Conservation (phyloP, 2,329 filamentous ascomycete genomes). For the Aureobasidium leucospermi region DNA sequence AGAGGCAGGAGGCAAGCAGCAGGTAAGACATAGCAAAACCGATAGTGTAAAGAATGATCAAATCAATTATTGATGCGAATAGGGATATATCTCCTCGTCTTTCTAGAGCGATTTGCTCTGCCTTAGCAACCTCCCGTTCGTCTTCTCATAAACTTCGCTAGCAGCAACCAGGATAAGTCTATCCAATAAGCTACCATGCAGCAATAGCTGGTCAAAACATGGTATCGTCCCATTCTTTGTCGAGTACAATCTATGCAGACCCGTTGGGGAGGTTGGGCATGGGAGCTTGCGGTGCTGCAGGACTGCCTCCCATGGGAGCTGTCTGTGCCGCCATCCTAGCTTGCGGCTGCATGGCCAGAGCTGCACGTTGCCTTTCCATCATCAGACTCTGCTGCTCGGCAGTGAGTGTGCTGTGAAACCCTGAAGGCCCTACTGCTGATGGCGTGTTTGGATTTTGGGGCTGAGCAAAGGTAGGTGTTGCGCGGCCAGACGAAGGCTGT, state of each 20-base stretch:
- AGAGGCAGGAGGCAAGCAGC: too few species aligned
- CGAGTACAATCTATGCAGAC: neutral
- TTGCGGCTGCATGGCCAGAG: constrained; percentile 27
- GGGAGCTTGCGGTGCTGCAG: constrained; percentile 4
- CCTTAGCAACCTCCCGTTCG: too few species aligned
- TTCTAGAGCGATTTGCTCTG: too few species aligned
- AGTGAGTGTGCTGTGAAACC: constrained; percentile 26
- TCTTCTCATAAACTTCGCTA: too few species aligned
- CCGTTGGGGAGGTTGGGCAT: constrained; percentile 7
- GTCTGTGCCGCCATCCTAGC: constrained; percentile 15
- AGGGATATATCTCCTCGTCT: too few species aligned
- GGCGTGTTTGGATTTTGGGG: constrained; percentile 19
- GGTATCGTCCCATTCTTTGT: too few species aligned
- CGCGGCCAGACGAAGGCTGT: constrained; percentile 23
- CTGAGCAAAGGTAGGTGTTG: constrained; percentile 24
- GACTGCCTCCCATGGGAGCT: constrained; percentile 1
- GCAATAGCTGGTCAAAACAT: too few species aligned
- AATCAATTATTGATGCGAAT: too few species aligned
- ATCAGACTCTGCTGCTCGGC: constrained; percentile 28
- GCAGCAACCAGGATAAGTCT: too few species aligned
- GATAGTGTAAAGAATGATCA: too few species aligned
- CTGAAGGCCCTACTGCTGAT: constrained; percentile 20
- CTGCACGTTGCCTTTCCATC: constrained; percentile 30
- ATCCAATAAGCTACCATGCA: too few species aligned
- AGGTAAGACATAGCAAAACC: too few species aligned